A percentile compares a stretch with the other conserved stretches of the same genome.
phyloP scores from a whole-genome alignment of 2,329 filamentous ascomycete genomes.

The Epichloe aotearoae region DNA sequence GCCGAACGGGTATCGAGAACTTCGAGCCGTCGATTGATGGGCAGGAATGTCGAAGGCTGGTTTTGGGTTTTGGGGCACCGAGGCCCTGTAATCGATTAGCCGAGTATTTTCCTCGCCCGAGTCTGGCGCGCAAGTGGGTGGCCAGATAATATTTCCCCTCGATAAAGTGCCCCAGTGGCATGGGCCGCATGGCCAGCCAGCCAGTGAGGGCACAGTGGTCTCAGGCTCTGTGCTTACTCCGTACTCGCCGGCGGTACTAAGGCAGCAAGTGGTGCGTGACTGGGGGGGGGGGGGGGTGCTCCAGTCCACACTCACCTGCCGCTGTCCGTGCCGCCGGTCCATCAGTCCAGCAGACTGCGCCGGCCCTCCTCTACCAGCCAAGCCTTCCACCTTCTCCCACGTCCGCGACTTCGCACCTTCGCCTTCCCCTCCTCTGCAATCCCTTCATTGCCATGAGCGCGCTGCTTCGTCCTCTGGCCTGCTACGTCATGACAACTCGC shows the following conservation, averaged over 20 bases:
- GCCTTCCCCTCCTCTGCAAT: conserved; percentile 2
- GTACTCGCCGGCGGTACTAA: no score
- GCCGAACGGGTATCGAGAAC: no score
- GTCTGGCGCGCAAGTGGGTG: not conserved
- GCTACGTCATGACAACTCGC: conserved; percentile 10
- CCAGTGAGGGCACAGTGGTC: no score
- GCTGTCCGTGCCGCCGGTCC: not conserved
- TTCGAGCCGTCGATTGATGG: not conserved
- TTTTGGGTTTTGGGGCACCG: not conserved
- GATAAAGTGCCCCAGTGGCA: no score
- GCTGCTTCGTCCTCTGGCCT: conserved; percentile 1
- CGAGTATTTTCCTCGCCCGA: conserved; percentile 3
- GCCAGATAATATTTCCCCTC: no score
- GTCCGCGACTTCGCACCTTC: conserved; percentile 2
- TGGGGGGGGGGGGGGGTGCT: no score
- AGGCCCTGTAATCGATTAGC: conserved; percentile 3
- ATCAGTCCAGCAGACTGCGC: conserved; percentile 2
- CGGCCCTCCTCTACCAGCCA: conserved; percentile 4
- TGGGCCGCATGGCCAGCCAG: no score
- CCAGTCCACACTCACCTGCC: not conserved
- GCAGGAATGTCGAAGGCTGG: no score
- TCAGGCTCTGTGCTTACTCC: no score
- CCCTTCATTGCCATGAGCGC: conserved; percentile 6
- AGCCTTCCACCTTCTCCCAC: not conserved
- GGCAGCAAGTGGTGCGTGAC: not conserved